A percentile compares a stretch with the other conserved stretches of the same genome.
Evolutionary conservation across 1,284 basidiomycete species (phyloP).

Genomic region (Ceratobasidium sp.): DNA sequence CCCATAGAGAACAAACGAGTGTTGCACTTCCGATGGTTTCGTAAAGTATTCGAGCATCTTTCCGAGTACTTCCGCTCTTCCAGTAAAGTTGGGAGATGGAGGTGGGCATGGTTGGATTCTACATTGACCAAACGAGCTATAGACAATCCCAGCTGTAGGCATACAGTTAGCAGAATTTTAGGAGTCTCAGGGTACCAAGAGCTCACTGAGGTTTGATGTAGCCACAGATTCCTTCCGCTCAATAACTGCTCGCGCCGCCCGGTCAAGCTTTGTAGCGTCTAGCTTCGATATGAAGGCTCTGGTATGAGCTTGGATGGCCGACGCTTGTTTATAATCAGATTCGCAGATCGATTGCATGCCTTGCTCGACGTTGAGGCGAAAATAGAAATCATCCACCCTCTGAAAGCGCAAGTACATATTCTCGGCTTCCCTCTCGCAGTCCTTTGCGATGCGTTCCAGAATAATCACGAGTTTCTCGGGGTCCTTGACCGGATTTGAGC

Average conservation of each 20-base stretch:
- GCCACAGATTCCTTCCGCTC: not conserved
- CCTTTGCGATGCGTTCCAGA: conserved; percentile 6
- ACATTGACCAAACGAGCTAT: not conserved
- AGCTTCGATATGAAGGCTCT: not conserved
- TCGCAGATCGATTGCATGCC: not conserved
- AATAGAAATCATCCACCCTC: not conserved
- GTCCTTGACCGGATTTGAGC: not conserved
- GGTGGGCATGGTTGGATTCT: not conserved
- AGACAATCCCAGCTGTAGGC: not conserved
- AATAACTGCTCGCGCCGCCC: not conserved
- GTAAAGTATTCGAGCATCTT: conserved; percentile 3
- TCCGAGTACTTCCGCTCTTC: not conserved
- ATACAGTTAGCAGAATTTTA: not conserved
- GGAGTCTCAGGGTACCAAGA: not conserved
- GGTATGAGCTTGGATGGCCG: not conserved
- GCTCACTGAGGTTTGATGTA: conserved; percentile 2
- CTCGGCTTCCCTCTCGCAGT: conserved; percentile 1
- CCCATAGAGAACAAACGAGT: conserved; percentile 17
- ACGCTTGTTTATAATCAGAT: not conserved
- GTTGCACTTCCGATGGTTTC: not conserved
- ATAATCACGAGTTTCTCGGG: not conserved
- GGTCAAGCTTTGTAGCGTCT: not conserved
- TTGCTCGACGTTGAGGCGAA: conserved; percentile 22
- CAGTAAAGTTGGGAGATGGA: conserved; percentile 7
- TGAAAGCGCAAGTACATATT: conserved; percentile 1